Base-by-base conservation (phyloP, 139 green algal species). In the Chlamydomonas incerta region DNA sequence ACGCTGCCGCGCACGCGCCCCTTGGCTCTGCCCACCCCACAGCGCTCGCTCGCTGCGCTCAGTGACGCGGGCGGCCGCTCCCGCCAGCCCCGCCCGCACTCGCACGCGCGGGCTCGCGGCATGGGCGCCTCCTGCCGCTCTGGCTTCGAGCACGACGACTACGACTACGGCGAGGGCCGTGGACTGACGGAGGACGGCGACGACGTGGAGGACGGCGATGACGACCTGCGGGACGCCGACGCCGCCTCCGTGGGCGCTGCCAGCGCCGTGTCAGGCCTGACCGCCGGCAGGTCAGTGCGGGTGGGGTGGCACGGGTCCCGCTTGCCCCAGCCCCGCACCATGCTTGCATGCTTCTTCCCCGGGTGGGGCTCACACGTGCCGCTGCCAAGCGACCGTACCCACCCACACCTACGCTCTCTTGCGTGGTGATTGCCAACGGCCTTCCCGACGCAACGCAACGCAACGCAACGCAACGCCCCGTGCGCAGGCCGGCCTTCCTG, bases 401-500 rank as follows among this genome's bases (percentile, higher is more conserved):
- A n/a, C n/a, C 41, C 41, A 50, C 8, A 50, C 41, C 41, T 50
- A 13, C 6, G 41, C 5, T 50, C 41, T 50, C 41, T n/a, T n/a
- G n/a, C n/a, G n/a, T n/a, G n/a, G n/a, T n/a, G n/a, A n/a, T n/a
- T n/a, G n/a, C n/a, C n/a, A n/a, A n/a, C n/a, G n/a, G n/a, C n/a
- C n/a, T n/a, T n/a, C n/a, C n/a, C n/a, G n/a, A n/a, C n/a, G n/a
- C n/a, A n/a, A n/a, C n/a, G n/a, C n/a, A n/a, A n/a, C n/a, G n/a
- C n/a, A n/a, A n/a, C n/a, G n/a, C n/a, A n/a, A n/a, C n/a, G n/a
- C n/a, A n/a, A n/a, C 41, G 41, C 5, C 41, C 41, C 41, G 8
- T 50, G 29, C n/a, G 47, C 57, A 73, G 65, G 57, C 76, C 90
- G 23, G 87, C 88, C 2, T 81, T 82, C 50, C 73, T 93, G 68